Base-by-base conservation (phyloP, 371 early-diverging fungal genomes). In the Mortierella sp. region DNA sequence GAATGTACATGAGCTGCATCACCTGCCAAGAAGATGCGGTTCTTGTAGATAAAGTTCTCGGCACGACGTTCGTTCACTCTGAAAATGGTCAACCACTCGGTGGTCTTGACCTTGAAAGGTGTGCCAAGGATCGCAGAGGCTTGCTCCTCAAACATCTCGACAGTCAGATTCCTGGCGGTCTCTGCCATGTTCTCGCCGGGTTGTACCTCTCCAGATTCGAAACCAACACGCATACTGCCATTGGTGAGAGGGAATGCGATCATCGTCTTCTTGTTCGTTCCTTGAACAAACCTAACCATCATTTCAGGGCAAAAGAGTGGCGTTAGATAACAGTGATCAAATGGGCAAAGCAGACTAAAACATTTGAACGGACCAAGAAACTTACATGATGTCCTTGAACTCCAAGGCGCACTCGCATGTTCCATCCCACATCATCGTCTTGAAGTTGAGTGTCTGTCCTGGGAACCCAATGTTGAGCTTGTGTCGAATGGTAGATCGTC, bases 1-100 rank as follows among this genome's bases (percentile, higher is more conserved):
- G 70, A 69, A 31, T 79, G 73, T 3, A 78, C 62, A 60, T 82
- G 84, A 8, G 81, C 81, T 0, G 84, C 81, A 56, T 84, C 84
- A 0, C 84, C 84, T 21, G 73, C 77, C n/a, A 84, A 54, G 43
- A 82, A 70, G 25, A 82, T 60, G 0, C 77, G 63, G 12, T 62
- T 53, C 47, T 67, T 59, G 25, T 73, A 54, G 19, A 67, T n/a
- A 19, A 65, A 63, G 10, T 57, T 24, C 22, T 74, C 59, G 3
- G 79, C 79, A 3, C 59, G 58, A 22, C 78, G 60, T 31, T 81
- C 79, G 37, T 70, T 74, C 46, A 77, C 53, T 25, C 41, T 62
- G 54, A 60, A 74, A 1, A 49, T 34, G 6, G 63, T 79, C 19
- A 80, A 8, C 67, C 76, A 69, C 2, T 19, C 9, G 14, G 65